Percentiles rank a stretch among this genome's conserved stretches.
phyloP scores from a whole-genome alignment of 306 rosid genomes.

The Geum urbanum region DNA sequence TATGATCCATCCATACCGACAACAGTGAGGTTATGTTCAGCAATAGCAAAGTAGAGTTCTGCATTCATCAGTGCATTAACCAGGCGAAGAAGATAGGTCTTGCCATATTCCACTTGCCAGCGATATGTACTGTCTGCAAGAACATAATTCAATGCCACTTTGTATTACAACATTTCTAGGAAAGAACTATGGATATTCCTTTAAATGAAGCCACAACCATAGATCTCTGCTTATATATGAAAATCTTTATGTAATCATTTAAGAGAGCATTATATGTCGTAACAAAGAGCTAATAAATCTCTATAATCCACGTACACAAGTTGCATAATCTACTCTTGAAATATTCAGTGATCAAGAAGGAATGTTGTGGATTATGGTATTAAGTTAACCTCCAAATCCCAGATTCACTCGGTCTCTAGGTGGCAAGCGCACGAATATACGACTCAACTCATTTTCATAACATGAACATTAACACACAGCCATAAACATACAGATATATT shows the following conservation, averaged over 20 bases:
- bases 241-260: too few relatives aligned
- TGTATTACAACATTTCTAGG: too few relatives aligned
- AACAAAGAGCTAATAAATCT: neutral
- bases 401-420: too few relatives aligned
- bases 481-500: neutral
- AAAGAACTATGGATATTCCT: too few relatives aligned
- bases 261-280: neutral
- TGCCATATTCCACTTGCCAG: constrained; percentile 34
- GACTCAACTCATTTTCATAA: too few relatives aligned
- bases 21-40: constrained; percentile 42
- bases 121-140: neutral
- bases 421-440: too few relatives aligned
- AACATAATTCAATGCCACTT: neutral
- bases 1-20: constrained; percentile 40
- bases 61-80: constrained; percentile 36
- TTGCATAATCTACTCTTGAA: too few relatives aligned
- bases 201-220: too few relatives aligned
- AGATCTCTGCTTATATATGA: neutral
- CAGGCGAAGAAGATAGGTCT: constrained; percentile 39
- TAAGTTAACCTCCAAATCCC: too few relatives aligned
- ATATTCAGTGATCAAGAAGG: too few relatives aligned
- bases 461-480: neutral
- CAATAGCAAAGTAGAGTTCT: constrained; percentile 33
- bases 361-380: too few relatives aligned
- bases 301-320: neutral